These are phyloP conservation scores for Pseudonectria foliicola DNA, from an alignment of 2,329 filamentous ascomycete species.

Conservation along the genomic window DNA sequence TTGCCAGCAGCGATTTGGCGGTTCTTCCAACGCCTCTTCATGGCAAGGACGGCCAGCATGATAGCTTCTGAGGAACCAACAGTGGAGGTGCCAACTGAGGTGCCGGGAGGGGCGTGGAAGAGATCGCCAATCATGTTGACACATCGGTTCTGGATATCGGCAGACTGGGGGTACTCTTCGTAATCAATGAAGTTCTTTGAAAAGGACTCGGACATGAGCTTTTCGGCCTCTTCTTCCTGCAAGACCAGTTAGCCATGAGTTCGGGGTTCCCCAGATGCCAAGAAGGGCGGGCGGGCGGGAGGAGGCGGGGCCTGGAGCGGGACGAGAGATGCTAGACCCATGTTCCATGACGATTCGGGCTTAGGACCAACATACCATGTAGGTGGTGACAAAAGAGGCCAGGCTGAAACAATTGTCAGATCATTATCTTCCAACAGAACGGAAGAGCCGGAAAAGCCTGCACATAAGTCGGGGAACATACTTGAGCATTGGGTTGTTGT, in stretches of 20 bases:
- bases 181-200: conserved; percentile 95
- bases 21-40: conserved; percentile 95
- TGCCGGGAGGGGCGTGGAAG: conserved; percentile 69
- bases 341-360: background rate
- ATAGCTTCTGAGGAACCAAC: conserved; percentile 88
- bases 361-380: conserved; percentile 58
- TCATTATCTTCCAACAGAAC: background rate
- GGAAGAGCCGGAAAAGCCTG: background rate
- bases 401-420: conserved; percentile 44
- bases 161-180: conserved; percentile 74
- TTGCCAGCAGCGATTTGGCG: conserved; percentile 77
- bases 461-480: conserved; percentile 30
- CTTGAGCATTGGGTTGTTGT: conserved; percentile 86
- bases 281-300: too few species aligned
- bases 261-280: too few species aligned
- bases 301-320: too few species aligned
- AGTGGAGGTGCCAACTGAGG: conserved; percentile 78
- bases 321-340: conserved; percentile 5
- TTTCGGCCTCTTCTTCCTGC: conserved; percentile 88
- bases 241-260: too few species aligned
- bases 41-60: conserved; percentile 75
- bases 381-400: conserved; percentile 90
- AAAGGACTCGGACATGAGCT: conserved; percentile 88
- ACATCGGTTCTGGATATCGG: conserved; percentile 86
- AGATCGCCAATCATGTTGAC: conserved; percentile 85